Percentiles rank a stretch among this genome's conserved stretches.
Evolutionary conservation across 2,329 filamentous ascomycete species (phyloP).

Genomic region (Trichoderma endophyticum): DNA sequence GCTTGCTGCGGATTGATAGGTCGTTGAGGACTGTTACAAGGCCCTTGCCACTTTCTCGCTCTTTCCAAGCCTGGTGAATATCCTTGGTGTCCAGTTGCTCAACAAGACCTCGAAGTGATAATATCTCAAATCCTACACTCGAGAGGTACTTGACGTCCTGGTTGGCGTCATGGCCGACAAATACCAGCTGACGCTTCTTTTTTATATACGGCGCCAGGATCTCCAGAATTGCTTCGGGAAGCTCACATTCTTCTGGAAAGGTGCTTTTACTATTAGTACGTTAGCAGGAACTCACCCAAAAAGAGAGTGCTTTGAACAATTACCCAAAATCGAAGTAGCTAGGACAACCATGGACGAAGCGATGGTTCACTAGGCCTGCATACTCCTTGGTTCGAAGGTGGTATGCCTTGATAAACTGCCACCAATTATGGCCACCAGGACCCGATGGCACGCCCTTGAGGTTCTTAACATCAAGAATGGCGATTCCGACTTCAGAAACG

Average conservation of each 20-base stretch:
- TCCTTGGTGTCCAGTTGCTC: slow-evolving; percentile 70
- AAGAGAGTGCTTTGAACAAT: slow-evolving; percentile 23
- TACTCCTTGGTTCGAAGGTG: slow-evolving; percentile 78
- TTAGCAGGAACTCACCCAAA: slow-evolving; percentile 12
- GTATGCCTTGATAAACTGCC: slow-evolving; percentile 59
- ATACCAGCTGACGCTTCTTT: slow-evolving; percentile 54
- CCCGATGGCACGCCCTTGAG: slow-evolving; percentile 58
- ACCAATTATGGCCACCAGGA: slow-evolving; percentile 62
- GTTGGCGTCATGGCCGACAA: slow-evolving; percentile 73
- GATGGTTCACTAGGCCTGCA: slow-evolving; percentile 59
- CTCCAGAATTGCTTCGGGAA: slow-evolving; percentile 34
- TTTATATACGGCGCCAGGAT: slow-evolving; percentile 36
- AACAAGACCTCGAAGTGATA: slow-evolving; percentile 49
- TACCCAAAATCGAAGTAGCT: slow-evolving; percentile 74
- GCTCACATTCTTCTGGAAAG: slow-evolving; percentile 36
- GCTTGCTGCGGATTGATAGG: slow-evolving; percentile 59
- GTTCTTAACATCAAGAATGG: slow-evolving; percentile 68
- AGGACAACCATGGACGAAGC: slow-evolving; percentile 70
- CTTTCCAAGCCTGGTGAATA: slow-evolving; percentile 64
- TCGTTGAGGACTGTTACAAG: slow-evolving; percentile 61
- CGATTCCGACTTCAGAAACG: slow-evolving; percentile 84
- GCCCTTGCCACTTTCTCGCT: slow-evolving; percentile 50
- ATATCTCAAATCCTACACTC: slow-evolving; percentile 60
- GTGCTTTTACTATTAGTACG: slow-evolving; percentile 38
- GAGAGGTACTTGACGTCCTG: slow-evolving; percentile 68